Conservation (phyloP, 2,329 filamentous ascomycete species). For the Botrytis pseudocinerea region DNA sequence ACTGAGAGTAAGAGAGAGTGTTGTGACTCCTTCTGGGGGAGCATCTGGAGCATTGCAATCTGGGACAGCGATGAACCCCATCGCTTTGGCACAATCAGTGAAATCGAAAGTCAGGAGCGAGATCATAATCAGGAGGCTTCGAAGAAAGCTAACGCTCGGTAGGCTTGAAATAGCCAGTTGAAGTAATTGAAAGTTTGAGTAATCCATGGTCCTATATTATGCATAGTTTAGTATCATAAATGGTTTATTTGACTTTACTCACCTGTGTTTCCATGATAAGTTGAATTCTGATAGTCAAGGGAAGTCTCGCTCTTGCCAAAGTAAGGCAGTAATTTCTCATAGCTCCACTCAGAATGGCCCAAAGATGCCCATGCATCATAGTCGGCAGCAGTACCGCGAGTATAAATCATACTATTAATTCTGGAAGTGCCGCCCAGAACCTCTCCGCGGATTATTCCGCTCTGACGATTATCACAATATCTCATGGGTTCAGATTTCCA, state of each 20-base stretch:
- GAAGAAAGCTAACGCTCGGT: conserved; percentile 12
- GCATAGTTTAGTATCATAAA: background rate
- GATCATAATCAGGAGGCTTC: background rate
- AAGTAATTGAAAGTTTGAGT: conserved; percentile 13
- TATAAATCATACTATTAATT: conserved; percentile 46
- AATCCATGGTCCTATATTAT: conserved; percentile 9
- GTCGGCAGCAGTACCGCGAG: conserved; percentile 43
- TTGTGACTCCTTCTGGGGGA: conserved; percentile 18
- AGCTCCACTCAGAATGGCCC: conserved; percentile 49
- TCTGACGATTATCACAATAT: conserved; percentile 17
- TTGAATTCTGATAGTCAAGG: background rate
- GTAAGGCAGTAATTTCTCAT: conserved; percentile 46
- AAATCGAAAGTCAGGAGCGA: background rate
- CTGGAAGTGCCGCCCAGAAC: conserved; percentile 44
- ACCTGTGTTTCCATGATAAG: conserved; percentile 10
- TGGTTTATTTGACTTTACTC: background rate
- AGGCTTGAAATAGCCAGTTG: conserved; percentile 5
- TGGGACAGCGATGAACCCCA: background rate
- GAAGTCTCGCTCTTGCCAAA: conserved; percentile 41
- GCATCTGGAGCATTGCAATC: conserved; percentile 20
- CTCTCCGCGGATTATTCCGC: conserved; percentile 10
- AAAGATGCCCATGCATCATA: conserved; percentile 49
- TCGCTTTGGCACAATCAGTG: background rate
- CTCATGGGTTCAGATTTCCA: conserved; percentile 20
- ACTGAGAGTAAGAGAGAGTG: conserved; percentile 20